phyloP scores from a whole-genome alignment of 805 yeast genomes.

The Starmerella ratchasimensis region DNA sequence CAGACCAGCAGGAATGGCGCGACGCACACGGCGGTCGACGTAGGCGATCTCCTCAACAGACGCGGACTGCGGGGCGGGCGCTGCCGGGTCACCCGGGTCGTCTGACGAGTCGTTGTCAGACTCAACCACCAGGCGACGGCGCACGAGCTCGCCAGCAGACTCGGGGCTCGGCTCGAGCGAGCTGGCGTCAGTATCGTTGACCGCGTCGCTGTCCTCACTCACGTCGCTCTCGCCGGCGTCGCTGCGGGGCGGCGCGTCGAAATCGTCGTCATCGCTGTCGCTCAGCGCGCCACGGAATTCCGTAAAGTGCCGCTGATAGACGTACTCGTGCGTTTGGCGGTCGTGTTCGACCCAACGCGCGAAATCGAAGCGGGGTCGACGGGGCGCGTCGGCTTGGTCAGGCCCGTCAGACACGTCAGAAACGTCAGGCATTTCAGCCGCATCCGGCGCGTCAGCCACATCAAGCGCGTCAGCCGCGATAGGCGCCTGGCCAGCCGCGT shows the following conservation, averaged over 20 bases:
- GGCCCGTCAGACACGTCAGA: too few relatives aligned
- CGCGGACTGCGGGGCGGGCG: not conserved
- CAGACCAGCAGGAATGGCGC: not conserved
- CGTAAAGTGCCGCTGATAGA: slow-evolving; percentile 6
- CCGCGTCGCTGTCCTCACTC: not conserved
- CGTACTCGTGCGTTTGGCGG: slow-evolving; percentile 10
- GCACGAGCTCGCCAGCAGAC: too few relatives aligned
- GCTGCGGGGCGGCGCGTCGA: too few relatives aligned
- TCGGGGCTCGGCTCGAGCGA: too few relatives aligned
- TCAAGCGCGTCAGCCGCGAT: too few relatives aligned
- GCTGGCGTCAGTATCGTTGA: too few relatives aligned
- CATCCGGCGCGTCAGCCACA: too few relatives aligned
- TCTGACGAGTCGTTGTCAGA: too few relatives aligned
- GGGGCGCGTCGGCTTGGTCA: not conserved
- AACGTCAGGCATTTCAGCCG: too few relatives aligned
- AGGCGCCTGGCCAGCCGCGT: too few relatives aligned
- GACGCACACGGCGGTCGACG: not conserved
- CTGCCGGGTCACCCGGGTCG: too few relatives aligned
- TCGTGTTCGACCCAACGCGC: slow-evolving; percentile 12
- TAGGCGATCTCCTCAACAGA: not conserved
- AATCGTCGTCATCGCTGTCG: slow-evolving; percentile 19
- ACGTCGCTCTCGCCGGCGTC: not conserved
- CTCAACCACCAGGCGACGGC: too few relatives aligned
- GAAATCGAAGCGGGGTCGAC: slow-evolving; percentile 13
- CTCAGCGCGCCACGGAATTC: slow-evolving; percentile 15